Percentiles rank a stretch among this genome's conserved stretches.
Conservation (phyloP, 75 land plant genomes). For the Isoetes taiwanensis region DNA sequence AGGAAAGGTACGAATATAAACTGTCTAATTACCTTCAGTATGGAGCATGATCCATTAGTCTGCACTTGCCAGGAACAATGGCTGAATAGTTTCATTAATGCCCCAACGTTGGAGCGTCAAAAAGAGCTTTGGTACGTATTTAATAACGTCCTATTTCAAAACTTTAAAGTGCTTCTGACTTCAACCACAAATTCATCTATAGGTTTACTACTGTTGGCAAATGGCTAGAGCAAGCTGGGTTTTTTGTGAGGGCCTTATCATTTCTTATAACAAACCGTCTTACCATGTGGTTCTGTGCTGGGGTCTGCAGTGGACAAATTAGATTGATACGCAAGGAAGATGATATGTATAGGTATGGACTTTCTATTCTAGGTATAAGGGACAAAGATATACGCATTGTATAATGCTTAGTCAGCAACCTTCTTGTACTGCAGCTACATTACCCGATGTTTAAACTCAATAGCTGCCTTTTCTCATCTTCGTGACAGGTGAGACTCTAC, state of each 20-base stretch:
- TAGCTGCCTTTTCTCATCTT: constrained; percentile 29
- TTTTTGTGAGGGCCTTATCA: constrained; percentile 18
- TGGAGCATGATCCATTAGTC: too few species aligned
- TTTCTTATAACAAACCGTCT: constrained; percentile 28
- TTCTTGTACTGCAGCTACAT: constrained; percentile 17
- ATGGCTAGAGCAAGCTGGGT: constrained; percentile 21
- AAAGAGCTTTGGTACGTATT: constrained; percentile 27
- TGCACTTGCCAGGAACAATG: too few species aligned
- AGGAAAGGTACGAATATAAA: too few species aligned
- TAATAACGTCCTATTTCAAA: too few species aligned
- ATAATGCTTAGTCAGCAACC: too few species aligned
- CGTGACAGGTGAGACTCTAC: constrained; percentile 23
- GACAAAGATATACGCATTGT: too few species aligned
- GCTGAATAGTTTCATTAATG: constrained; percentile 26
- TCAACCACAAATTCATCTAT: too few species aligned
- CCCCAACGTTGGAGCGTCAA: constrained; percentile 28
- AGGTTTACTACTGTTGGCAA: constrained; percentile 35
- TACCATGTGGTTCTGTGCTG: constrained; percentile 33
- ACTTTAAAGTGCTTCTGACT: too few species aligned
- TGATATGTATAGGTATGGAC: constrained; percentile 24
- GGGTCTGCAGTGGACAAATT: constrained; percentile 33
- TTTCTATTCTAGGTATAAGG: too few species aligned
- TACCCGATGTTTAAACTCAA: constrained; percentile 30
- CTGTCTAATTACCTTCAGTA: too few species aligned
- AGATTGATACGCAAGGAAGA: constrained; percentile 29